Evolutionary conservation across 768 basidiomycete genomes (phyloP), one percentile per base, ranked within the genome.

Genomic region (Mycena epipterygia): DNA sequence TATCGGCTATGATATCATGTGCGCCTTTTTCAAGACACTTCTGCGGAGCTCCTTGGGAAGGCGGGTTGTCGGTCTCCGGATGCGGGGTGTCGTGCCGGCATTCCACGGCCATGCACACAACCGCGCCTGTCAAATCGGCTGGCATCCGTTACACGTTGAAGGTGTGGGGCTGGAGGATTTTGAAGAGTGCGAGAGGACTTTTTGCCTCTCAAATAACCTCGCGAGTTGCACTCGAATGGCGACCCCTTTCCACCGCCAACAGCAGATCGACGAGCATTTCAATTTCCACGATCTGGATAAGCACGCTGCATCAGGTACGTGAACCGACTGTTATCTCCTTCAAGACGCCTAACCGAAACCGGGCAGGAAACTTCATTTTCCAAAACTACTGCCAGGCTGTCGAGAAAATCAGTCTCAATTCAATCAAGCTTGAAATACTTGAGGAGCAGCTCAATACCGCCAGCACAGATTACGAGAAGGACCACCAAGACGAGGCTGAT

Each of bases 141-240:
- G 42, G 42, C 42, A 42, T 21, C 42, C 42, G 19, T 19, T 69
- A 9, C 77, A 79, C 44, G 58, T 72, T 19, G 68, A 78, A 25
- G 78, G 81, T n/a, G n/a, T n/a, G n/a, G n/a, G n/a, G n/a, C n/a
- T n/a, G n/a, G n/a, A n/a, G n/a, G n/a, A n/a, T n/a, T 6, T 52
- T 76, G 33, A 79, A 79, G 1, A 64, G 78, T 1, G 78, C 79
- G 57, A 81, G 52, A 66, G 71, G 1, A 74, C 70, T 3, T 80
- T 80, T 57, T 68, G 65, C 9, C 71, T 69, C 35, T 80, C 78
- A 3, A 80, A 80, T 53, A 68, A 71, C 19, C 73, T 80, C 0
- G 79, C 79, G 2, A 30, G 70, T 5, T 63, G 62, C 35, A 70
- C 72, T 23, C 74, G 72, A 4, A 61, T 67, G 29, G 59, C 71